Evolutionary conservation across 2,329 filamentous ascomycete genomes (phyloP).

Genomic region (Cryphonectria nitschkei): DNA sequence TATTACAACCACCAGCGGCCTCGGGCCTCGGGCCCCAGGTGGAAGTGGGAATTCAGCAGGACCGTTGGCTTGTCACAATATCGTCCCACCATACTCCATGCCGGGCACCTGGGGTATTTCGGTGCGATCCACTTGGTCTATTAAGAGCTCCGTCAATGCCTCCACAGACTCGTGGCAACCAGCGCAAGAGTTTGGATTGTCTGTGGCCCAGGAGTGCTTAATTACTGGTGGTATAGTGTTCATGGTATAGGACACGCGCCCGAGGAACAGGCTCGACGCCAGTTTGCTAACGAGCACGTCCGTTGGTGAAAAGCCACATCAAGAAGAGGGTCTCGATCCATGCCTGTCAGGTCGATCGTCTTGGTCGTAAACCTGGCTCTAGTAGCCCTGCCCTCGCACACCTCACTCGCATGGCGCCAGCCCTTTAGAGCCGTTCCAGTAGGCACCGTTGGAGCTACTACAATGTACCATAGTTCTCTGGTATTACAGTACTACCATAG

Average conservation of each 20-base stretch:
- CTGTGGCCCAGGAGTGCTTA: neutral
- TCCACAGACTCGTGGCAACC: neutral
- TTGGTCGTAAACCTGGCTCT: neutral
- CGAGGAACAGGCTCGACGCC: neutral
- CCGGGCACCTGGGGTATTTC: constrained; percentile 6
- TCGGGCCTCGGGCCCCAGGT: constrained; percentile 16
- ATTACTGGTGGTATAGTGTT: neutral
- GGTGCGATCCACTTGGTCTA: constrained; percentile 8
- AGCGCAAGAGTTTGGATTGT: neutral
- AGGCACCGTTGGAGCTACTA: constrained; percentile 1
- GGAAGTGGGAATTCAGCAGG: constrained; percentile 1
- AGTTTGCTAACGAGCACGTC: neutral
- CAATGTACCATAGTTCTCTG: neutral
- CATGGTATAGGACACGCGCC: neutral
- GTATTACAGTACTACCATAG: neutral
- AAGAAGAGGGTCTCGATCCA: neutral
- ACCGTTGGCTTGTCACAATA: constrained; percentile 16
- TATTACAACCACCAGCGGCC: neutral
- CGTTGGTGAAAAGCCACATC: neutral
- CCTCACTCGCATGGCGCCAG: neutral
- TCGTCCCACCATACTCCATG: constrained; percentile 1
- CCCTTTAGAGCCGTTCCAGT: neutral
- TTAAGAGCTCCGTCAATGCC: constrained; percentile 2
- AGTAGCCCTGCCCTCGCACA: neutral
- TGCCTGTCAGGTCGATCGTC: neutral